These are phyloP conservation scores for Pascua guehoae DNA, from an alignment of 1,284 basidiomycete genomes.

Conservation along the genomic window DNA sequence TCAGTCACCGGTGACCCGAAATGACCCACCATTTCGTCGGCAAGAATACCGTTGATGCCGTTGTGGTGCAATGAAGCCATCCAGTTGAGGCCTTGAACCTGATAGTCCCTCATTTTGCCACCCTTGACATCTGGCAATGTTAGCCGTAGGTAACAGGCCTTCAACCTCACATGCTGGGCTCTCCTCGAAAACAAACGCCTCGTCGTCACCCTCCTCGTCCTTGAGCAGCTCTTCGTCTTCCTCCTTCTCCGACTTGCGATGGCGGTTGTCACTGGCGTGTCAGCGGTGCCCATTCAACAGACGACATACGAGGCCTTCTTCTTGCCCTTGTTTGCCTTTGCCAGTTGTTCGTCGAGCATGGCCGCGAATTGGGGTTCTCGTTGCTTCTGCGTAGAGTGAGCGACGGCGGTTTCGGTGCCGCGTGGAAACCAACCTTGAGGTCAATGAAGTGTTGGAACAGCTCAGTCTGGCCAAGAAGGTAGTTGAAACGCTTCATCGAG, in stretches of 20 bases:
- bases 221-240: constrained; percentile 94
- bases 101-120: constrained; percentile 86
- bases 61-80: constrained; percentile 91
- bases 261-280: constrained; percentile 63
- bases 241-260: constrained; percentile 95
- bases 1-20: constrained; percentile 18
- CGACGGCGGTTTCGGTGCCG: not conserved
- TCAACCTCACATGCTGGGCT: constrained; percentile 72
- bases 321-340: constrained; percentile 69
- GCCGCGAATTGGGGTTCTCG: constrained; percentile 92
- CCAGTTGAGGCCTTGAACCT: constrained; percentile 96
- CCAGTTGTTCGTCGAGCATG: constrained; percentile 65
- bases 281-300: not conserved
- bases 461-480: constrained; percentile 90
- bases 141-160: not conserved
- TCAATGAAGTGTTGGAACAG: constrained; percentile 94
- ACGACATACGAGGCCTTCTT: constrained; percentile 67
- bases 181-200: constrained; percentile 86
- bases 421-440: constrained; percentile 65
- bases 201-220: constrained; percentile 74
- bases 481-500: constrained; percentile 90
- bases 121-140: constrained; percentile 69
- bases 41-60: constrained; percentile 86
- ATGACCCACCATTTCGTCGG: constrained; percentile 79
- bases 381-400: constrained; percentile 58